phyloP scores from a whole-genome alignment of 2,329 filamentous ascomycete genomes.

The Fusarium drepaniforme region DNA sequence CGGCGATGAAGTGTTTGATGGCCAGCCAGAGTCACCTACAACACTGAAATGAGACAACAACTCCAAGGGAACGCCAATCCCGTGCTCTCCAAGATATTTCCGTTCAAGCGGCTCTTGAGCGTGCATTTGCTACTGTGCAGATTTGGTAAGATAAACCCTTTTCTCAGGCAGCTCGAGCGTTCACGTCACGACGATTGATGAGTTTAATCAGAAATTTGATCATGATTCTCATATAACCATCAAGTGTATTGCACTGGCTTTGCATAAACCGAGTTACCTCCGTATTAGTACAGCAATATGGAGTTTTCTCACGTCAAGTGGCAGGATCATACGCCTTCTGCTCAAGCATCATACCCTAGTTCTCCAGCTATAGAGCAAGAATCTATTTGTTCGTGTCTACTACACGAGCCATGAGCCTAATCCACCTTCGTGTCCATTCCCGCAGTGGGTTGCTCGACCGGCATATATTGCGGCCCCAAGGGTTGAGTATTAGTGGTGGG shows the following conservation, averaged over 20 bases:
- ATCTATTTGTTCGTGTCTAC: background rate
- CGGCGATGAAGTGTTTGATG: background rate
- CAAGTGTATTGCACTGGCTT: background rate
- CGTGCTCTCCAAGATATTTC: background rate
- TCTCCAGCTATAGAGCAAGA: background rate
- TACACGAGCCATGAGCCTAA: background rate
- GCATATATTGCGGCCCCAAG: background rate
- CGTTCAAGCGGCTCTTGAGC: background rate
- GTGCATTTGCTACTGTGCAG: background rate
- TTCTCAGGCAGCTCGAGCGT: background rate
- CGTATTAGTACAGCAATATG: background rate
- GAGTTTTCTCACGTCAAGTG: background rate
- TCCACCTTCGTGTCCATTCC: background rate
- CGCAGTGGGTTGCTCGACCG: background rate
- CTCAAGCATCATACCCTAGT: background rate
- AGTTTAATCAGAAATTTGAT: too few relatives aligned
- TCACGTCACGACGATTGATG: background rate
- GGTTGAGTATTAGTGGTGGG: background rate
- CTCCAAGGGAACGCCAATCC: background rate
- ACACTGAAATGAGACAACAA: background rate
- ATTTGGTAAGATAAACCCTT: background rate
- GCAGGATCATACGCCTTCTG: background rate
- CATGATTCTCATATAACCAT: background rate
- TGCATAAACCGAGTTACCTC: background rate
- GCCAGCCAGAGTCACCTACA: background rate